Evolutionary conservation across 768 basidiomycete species (phyloP).

Genomic region (Ramaria rubella): DNA sequence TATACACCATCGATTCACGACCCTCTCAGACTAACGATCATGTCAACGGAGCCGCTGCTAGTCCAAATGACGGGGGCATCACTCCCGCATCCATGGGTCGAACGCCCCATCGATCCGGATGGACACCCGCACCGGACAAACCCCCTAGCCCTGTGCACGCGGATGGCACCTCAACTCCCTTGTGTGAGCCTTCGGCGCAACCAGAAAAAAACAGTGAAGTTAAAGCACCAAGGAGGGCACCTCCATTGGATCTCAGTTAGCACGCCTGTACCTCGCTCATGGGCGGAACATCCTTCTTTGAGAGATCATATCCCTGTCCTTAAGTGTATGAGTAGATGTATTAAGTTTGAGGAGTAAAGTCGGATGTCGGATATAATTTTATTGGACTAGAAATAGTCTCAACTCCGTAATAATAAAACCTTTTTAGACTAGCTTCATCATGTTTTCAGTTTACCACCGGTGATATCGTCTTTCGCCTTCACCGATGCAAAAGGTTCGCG

Average conservation of each 20-base stretch:
- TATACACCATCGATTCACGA: slow-evolving; percentile 18
- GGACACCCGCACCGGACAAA: neutral
- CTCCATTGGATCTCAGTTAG: slow-evolving; percentile 4
- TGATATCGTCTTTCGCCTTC: too few relatives aligned
- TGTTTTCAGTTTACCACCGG: too few relatives aligned
- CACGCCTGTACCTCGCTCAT: too few relatives aligned
- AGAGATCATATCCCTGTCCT: neutral
- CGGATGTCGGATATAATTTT: neutral
- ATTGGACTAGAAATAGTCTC: neutral
- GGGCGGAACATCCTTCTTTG: neutral
- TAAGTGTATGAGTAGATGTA: neutral
- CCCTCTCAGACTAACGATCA: neutral
- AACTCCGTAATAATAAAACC: neutral
- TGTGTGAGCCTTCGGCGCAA: neutral
- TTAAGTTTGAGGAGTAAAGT: neutral
- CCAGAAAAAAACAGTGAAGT: neutral
- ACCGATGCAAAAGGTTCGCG: too few relatives aligned
- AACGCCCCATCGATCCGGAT: slow-evolving; percentile 5
- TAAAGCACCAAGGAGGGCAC: neutral
- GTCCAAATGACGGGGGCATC: slow-evolving; percentile 6
- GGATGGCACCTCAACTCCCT: neutral
- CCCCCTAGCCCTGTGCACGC: neutral
- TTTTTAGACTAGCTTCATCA: neutral
- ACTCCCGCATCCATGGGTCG: slow-evolving; percentile 11
- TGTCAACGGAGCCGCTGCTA: neutral